phyloP scores from a whole-genome alignment of 2,329 filamentous ascomycete genomes.

The Diplodia mutila region DNA sequence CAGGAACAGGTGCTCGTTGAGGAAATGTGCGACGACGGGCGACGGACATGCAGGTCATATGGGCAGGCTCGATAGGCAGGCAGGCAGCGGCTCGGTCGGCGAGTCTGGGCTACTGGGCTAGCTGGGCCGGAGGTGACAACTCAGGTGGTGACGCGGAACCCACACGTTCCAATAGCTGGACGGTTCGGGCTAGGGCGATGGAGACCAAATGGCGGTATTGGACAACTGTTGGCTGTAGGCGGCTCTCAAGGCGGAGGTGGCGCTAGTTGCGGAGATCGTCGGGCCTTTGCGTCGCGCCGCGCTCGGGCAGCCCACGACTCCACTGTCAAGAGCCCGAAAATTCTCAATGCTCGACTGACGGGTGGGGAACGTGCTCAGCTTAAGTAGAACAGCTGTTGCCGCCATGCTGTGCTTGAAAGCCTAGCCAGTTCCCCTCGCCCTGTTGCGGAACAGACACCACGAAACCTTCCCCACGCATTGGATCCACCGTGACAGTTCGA shows the following conservation, averaged over 20 bases:
- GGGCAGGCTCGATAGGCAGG: neutral
- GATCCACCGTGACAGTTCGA: too few species aligned
- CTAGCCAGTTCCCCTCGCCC: neutral
- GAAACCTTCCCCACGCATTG: too few species aligned
- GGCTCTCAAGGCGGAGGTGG: slow-evolving; percentile 19
- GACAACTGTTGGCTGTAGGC: slow-evolving; percentile 12
- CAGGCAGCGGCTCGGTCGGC: neutral
- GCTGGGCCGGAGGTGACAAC: slow-evolving; percentile 1
- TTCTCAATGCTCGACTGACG: slow-evolving; percentile 16
- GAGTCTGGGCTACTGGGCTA: neutral
- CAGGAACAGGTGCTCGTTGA: neutral
- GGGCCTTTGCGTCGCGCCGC: slow-evolving; percentile 12
- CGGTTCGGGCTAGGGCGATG: neutral
- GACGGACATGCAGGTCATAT: neutral
- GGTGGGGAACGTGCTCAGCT: neutral
- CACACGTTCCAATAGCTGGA: slow-evolving; percentile 11
- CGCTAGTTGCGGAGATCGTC: slow-evolving; percentile 18
- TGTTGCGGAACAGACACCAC: neutral
- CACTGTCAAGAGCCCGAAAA: neutral
- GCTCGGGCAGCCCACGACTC: slow-evolving; percentile 13
- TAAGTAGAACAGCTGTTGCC: slow-evolving; percentile 1
- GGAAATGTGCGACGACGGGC: neutral
- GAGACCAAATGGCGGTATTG: slow-evolving; percentile 14
- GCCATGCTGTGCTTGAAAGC: neutral
- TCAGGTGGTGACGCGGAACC: slow-evolving; percentile 18